A percentile compares a stretch with the other conserved stretches of the same genome.
phyloP scores from a whole-genome alignment of 768 basidiomycete species.

The button mushroom (Agaricus bisporus) region DNA sequence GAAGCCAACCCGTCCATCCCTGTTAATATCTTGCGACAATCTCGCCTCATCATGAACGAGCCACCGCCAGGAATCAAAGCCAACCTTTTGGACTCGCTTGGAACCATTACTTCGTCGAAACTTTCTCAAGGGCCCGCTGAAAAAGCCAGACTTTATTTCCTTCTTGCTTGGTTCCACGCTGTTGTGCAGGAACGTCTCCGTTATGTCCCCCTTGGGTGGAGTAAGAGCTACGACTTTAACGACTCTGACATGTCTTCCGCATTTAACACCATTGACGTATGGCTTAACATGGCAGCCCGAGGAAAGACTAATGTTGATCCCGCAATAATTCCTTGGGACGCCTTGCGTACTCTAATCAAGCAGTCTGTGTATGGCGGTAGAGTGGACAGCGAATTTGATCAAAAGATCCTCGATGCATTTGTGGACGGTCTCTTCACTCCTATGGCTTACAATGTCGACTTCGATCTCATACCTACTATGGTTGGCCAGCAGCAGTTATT shows the following conservation, averaged over 20 bases:
- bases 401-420: constrained; percentile 87
- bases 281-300: constrained; percentile 76
- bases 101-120: constrained; percentile 62
- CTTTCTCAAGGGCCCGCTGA: constrained; percentile 86
- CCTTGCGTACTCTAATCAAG: constrained; percentile 88
- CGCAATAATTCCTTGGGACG: constrained; percentile 89
- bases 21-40: constrained; percentile 94
- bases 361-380: constrained; percentile 95
- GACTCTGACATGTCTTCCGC: constrained; percentile 96
- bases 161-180: constrained; percentile 98
- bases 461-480: constrained; percentile 72
- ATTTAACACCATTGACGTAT: constrained; percentile 85
- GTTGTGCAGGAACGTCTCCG: constrained; percentile 95
- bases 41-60: constrained; percentile 97
- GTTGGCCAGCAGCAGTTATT: constrained; percentile 48
- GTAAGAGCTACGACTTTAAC: constrained; percentile 96
- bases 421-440: constrained; percentile 88
- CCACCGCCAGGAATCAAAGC: constrained; percentile 97
- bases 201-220: constrained; percentile 96
- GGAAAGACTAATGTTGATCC: constrained; percentile 93
- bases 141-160: constrained; percentile 89
- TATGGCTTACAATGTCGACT: constrained; percentile 88
- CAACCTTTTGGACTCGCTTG: constrained; percentile 86
- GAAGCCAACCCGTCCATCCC: constrained; percentile 93
- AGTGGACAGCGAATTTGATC: constrained; percentile 94